Evolutionary conservation across 768 basidiomycete genomes (phyloP), one percentile per base, ranked within the genome.

Genomic region (Boletus patriciae): DNA sequence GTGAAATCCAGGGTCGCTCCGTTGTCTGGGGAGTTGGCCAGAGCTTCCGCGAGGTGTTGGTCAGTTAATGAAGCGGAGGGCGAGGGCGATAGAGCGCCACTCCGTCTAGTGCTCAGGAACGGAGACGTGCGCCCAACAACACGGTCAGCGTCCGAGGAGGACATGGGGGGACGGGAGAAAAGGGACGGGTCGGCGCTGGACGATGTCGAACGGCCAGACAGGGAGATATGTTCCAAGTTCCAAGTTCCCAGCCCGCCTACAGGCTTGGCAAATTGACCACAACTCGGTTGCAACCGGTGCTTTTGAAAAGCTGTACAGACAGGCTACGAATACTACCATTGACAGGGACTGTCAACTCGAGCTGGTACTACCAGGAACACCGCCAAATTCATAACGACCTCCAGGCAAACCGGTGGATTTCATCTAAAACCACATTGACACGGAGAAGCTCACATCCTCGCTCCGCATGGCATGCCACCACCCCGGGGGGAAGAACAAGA

Each of bases 381-480:
- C 21, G 29, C 48, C 18, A 50, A 46, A 10, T 57, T 52, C 57
- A 40, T 54, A 34, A 38, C 36, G 27, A 61, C 67, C 65, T 27
- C 58, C 67, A 62, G 66, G 61, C 54, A 64, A 54, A 65, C 49
- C 57, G 60, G 60, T 54, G 59, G 59, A 54, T 58, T 62, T 63
- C 67, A 73, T 67, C 72, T 74, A 95, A 71, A 92, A 95, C 92
- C 92, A 94, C 81, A 93, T 88, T 33, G 94, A 95, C 45, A 94
- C 80, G 42, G 92, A 94, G 68, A 92, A 87, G 74, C 92, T 93
- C 38, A 78, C 83, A 23, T 82, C 81, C 73, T 92, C 90, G 70
- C 85, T 87, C 60, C 86, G 83, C 89, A 93, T 90, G 18, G 87
- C 88, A 71, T 96, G 93, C 93, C 93, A 96, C 93, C 93, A 96